These are phyloP conservation scores for Leccinum ochraceum DNA, from an alignment of 768 basidiomycete genomes.

Conservation along the genomic window DNA sequence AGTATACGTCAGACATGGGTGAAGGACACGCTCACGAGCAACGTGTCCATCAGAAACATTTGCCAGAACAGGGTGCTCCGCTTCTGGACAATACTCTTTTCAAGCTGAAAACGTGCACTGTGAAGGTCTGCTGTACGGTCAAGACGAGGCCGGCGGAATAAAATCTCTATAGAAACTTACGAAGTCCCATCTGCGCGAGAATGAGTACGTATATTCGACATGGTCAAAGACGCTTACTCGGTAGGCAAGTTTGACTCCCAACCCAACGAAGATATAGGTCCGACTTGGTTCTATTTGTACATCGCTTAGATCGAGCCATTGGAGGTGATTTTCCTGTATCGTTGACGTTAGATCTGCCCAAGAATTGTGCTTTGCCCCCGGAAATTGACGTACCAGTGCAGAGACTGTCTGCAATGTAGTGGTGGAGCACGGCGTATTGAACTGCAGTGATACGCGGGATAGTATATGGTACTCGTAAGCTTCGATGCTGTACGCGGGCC, in stretches of 20 bases:
- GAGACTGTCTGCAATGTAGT: conserved; percentile 60
- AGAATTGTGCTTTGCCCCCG: conserved; percentile 4
- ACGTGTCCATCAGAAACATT: conserved; percentile 62
- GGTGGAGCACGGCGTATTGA: conserved; percentile 44
- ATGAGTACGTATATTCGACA: conserved; percentile 1
- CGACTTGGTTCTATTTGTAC: conserved; percentile 46
- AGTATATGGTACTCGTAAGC: conserved; percentile 66
- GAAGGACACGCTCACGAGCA: conserved; percentile 45
- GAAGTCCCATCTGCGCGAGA: conserved; percentile 52
- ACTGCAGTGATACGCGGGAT: conserved; percentile 51
- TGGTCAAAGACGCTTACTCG: conserved; percentile 46
- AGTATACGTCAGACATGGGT: background rate
- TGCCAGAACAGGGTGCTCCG: conserved; percentile 68
- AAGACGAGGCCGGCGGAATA: background rate
- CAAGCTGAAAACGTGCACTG: conserved; percentile 59
- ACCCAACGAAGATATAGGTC: conserved; percentile 59
- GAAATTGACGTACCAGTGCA: conserved; percentile 47
- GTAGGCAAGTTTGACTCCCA: conserved; percentile 57
- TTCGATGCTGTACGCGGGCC: conserved; percentile 49
- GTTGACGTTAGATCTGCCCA: conserved; percentile 10
- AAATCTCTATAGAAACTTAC: conserved; percentile 32
- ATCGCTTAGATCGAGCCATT: conserved; percentile 59
- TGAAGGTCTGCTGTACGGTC: conserved; percentile 45
- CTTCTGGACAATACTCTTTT: conserved; percentile 42
- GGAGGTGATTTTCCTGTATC: conserved; percentile 40